Evolutionary conservation across 1,139 yeast genomes (phyloP), one percentile per base, ranked within the genome.

Genomic region (Kodamaea sp.): DNA sequence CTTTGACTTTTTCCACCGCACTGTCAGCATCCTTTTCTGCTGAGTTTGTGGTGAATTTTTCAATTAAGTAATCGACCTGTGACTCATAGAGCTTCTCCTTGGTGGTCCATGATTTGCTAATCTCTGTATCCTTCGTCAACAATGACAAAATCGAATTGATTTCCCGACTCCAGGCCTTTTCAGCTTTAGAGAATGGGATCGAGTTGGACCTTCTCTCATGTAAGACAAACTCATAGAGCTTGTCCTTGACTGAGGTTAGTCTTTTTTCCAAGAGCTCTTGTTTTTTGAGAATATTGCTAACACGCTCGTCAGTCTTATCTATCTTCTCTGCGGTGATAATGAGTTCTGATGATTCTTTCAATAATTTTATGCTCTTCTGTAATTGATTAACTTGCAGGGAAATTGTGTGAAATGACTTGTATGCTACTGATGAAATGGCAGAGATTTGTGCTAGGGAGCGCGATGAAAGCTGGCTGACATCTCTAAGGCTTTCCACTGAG

Each of bases 81-180:
- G 37, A 26, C 21, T 37, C 34, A 24, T 55, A 43, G 5, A 37
- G 35, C 16, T 38, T 42, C 7, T 50, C 34, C 12, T 35, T 36
- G 7, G 36, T 29, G 5, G 31, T 32, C 12, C 53, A 32, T 2
- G 47, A 33, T n/a, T 27, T 26, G 11, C 18, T 20, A 20, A 27
- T 46, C 12, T 38, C 29, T 9, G 39, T 37, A 4, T 51, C 31
- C 15, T 43, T 35, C 5, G 29, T 36, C 35, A 44, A 55, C 20
- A 63, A 45, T 15, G 15, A 16, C 4, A 16, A n/a, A 16, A 11
- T 16, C 1, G 46, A 22, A 37, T 69, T 66, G 19, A 70, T 49
- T 39, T 70, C 74, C 22, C 53, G 53, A 31, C 64, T 58, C 73
- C 74, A 70, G 4, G 38, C 34, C 29, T 46, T 55, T 41, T 70